Evolutionary conservation across 306 rosid genomes (phyloP).

Genomic region (Styphnolobium japonicum): DNA sequence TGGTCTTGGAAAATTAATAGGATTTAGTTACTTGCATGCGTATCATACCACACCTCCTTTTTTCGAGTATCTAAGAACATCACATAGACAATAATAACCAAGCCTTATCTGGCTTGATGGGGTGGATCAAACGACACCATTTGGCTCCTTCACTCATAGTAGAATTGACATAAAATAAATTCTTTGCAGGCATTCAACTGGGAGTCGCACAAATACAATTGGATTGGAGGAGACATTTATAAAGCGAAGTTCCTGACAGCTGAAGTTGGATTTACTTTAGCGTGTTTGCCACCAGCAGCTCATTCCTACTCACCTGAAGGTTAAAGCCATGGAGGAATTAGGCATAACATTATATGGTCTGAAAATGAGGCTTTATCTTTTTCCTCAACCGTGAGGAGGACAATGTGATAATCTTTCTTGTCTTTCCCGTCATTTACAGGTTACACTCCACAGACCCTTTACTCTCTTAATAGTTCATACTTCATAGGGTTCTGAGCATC

Average conservation of each 20-base stretch:
- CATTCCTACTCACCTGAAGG: slow-evolving; percentile 81
- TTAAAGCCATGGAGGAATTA: slow-evolving; percentile 34
- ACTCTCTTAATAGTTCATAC: slow-evolving; percentile 69
- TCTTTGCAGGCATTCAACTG: slow-evolving; percentile 77
- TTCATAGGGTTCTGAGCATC: slow-evolving; percentile 85
- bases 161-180: slow-evolving; percentile 19
- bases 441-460: slow-evolving; percentile 87
- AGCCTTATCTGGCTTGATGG: too few species aligned
- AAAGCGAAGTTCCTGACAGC: slow-evolving; percentile 71
- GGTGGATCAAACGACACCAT: too few species aligned
- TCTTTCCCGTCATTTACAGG: slow-evolving; percentile 42
- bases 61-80: too few species aligned
- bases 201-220: slow-evolving; percentile 82
- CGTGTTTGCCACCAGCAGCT: slow-evolving; percentile 91
- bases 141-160: not conserved
- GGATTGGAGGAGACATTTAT: slow-evolving; percentile 84
- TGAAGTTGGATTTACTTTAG: slow-evolving; percentile 76
- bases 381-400: not conserved
- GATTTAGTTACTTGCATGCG: slow-evolving; percentile 2
- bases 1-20: not conserved
- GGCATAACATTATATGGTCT: not conserved
- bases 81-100: too few species aligned
- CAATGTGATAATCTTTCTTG: not conserved
- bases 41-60: not conserved
- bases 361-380: not conserved